phyloP scores from a whole-genome alignment of 1,284 basidiomycete genomes.

The Microbotryum saponariae region DNA sequence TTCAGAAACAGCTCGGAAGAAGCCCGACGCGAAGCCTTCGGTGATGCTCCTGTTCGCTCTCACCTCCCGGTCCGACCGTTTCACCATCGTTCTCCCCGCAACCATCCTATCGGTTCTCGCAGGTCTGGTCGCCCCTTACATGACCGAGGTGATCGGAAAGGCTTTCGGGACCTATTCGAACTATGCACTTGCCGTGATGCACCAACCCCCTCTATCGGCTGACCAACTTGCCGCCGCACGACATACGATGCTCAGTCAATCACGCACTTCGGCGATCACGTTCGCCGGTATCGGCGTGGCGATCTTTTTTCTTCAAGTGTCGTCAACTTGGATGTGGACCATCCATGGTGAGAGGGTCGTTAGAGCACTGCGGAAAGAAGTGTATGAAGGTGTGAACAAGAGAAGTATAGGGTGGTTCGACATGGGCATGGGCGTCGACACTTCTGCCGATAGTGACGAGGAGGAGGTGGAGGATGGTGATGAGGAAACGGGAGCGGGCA shows the following conservation, averaged over 20 bases:
- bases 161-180: slow-evolving; percentile 69
- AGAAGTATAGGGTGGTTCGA: slow-evolving; percentile 86
- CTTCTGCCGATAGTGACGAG: slow-evolving; percentile 43
- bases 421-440: slow-evolving; percentile 59
- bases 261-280: slow-evolving; percentile 58
- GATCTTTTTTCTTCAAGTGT: slow-evolving; percentile 46
- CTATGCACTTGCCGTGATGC: slow-evolving; percentile 44
- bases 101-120: slow-evolving; percentile 58
- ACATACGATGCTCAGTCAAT: slow-evolving; percentile 49
- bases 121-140: slow-evolving; percentile 79
- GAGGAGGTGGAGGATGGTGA: slow-evolving; percentile 45
- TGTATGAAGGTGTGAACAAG: slow-evolving; percentile 61
- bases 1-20: neutral
- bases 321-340: slow-evolving; percentile 75
- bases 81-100: slow-evolving; percentile 58
- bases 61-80: slow-evolving; percentile 8
- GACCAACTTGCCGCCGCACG: slow-evolving; percentile 46
- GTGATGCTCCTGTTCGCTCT: slow-evolving; percentile 25
- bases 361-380: slow-evolving; percentile 56
- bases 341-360: slow-evolving; percentile 76
- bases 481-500: slow-evolving; percentile 56
- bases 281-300: slow-evolving; percentile 64
- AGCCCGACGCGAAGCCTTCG: slow-evolving; percentile 7
- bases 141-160: slow-evolving; percentile 82
- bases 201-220: slow-evolving; percentile 40